Conservation (phyloP, 192 early-diverging fungal species). For the Physocladia obscura region DNA sequence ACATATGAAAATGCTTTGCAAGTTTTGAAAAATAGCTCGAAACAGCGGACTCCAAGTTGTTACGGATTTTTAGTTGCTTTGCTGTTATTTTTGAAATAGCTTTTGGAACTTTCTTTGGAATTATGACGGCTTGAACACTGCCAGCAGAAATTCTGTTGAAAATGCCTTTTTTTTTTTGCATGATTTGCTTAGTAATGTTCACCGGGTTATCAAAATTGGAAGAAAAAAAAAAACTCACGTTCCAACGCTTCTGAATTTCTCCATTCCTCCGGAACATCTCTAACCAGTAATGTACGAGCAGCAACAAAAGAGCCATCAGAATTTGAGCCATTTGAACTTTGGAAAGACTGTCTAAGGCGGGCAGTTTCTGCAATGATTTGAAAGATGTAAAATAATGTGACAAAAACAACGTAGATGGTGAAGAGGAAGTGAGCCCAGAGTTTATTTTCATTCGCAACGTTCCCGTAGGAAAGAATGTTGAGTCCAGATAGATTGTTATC, state of each 20-base stretch:
- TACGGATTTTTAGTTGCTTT: neutral
- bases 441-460: constrained; percentile 49
- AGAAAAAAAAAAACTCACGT: constrained; percentile 57
- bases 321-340: constrained; percentile 40
- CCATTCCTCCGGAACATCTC: constrained; percentile 67
- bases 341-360: constrained; percentile 62
- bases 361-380: constrained; percentile 62
- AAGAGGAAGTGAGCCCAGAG: constrained; percentile 72
- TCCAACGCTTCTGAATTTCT: constrained; percentile 44
- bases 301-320: constrained; percentile 47
- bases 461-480: constrained; percentile 66
- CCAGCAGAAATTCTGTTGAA: constrained; percentile 36
- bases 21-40: constrained; percentile 5
- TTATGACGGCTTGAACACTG: constrained; percentile 33
- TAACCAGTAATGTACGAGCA: constrained; percentile 68
- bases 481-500: constrained; percentile 52
- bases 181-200: constrained; percentile 25
- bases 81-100: neutral
- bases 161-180: constrained; percentile 10
- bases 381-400: constrained; percentile 53
- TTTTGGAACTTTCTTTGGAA: constrained; percentile 1
- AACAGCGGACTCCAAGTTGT: neutral
- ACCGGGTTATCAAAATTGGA: constrained; percentile 53
- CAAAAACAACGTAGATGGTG: constrained; percentile 22
- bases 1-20: neutral